Conservation (phyloP, 1,284 basidiomycete species). For the Pseudozyma thailandica region DNA sequence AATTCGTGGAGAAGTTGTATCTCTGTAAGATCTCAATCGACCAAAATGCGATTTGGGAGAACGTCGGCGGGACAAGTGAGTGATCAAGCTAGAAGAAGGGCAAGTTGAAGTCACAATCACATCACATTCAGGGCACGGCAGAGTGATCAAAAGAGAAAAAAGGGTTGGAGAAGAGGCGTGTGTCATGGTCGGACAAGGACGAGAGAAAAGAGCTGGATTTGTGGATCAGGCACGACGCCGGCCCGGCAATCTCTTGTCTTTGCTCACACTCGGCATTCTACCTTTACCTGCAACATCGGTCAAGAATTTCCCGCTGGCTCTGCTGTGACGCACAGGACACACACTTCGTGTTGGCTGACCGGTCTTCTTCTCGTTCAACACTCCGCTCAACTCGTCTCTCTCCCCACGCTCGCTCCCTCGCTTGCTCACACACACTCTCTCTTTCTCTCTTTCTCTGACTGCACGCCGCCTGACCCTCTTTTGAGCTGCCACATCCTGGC, state of each 20-base stretch:
- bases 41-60: no score
- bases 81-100: no score
- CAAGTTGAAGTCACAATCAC: no score
- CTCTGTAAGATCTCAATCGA: background rate
- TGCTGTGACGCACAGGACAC: background rate
- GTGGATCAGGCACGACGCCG: slow-evolving; percentile 1
- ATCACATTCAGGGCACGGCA: background rate
- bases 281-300: background rate
- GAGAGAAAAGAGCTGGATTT: background rate
- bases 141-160: slow-evolving; percentile 4
- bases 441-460: background rate
- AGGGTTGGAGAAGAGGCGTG: background rate
- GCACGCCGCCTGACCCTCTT: background rate
- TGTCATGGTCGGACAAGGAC: slow-evolving; percentile 5
- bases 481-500: background rate
- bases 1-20: no score
- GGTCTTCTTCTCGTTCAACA: slow-evolving; percentile 9
- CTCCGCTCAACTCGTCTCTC: background rate
- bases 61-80: no score
- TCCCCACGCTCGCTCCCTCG: background rate
- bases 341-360: slow-evolving; percentile 1
- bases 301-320: background rate
- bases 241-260: slow-evolving; percentile 25
- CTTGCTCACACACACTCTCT: background rate
- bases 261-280: slow-evolving; percentile 16